phyloP scores from a whole-genome alignment of 108 stramenopile species.

The Pseudonitzschia delicatissima region DNA sequence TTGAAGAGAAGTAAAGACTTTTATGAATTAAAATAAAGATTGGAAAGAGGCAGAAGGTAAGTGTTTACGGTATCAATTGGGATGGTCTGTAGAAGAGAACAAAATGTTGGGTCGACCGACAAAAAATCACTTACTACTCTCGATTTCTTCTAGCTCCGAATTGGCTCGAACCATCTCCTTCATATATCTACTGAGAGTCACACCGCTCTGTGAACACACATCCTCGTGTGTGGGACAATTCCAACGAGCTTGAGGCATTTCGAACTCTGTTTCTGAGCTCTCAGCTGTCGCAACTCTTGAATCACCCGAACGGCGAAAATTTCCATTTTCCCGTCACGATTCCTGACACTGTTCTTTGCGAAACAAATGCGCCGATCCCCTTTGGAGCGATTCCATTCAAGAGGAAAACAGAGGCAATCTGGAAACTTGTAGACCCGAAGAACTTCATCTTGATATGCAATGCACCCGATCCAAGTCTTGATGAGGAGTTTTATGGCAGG shows the following conservation, averaged over 20 bases:
- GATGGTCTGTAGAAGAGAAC: background rate
- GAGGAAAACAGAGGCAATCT: too few species aligned
- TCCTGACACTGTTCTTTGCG: too few species aligned
- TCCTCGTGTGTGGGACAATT: slow-evolving; percentile 31
- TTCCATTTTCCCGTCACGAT: too few species aligned
- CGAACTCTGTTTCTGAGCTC: background rate
- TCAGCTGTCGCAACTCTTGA: background rate
- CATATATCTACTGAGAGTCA: slow-evolving; percentile 46
- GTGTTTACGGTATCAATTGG: background rate
- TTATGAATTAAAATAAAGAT: background rate
- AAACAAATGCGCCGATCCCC: too few species aligned
- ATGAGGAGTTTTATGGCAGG: too few species aligned
- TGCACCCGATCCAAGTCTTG: too few species aligned
- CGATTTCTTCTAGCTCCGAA: slow-evolving; percentile 52
- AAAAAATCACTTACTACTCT: slow-evolving; percentile 22
- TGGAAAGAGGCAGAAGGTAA: background rate
- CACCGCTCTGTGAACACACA: slow-evolving; percentile 39
- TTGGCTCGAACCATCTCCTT: slow-evolving; percentile 38
- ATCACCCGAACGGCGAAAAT: background rate
- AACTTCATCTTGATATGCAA: too few species aligned
- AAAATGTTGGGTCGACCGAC: background rate
- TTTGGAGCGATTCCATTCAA: too few species aligned
- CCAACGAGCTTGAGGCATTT: slow-evolving; percentile 15
- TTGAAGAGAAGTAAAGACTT: slow-evolving; percentile 57
- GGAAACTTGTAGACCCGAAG: too few species aligned